A percentile compares a stretch with the other conserved stretches of the same genome.
phyloP scores from a whole-genome alignment of 1,284 basidiomycete genomes.

The Puccinia triticina region DNA sequence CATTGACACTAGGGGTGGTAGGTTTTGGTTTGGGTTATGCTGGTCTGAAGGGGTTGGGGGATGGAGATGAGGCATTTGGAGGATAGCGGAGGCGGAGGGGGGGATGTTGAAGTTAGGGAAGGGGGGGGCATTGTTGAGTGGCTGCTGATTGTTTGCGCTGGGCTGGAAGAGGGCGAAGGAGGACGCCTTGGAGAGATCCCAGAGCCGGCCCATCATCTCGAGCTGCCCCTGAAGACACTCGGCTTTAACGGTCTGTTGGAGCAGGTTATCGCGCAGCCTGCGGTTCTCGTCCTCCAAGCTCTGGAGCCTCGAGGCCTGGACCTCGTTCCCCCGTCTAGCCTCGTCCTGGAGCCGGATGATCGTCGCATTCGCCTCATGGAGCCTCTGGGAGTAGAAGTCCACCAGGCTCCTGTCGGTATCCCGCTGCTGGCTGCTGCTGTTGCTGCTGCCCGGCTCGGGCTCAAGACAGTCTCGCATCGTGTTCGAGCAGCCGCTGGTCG shows the following conservation, averaged over 20 bases:
- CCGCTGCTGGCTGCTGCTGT: not conserved
- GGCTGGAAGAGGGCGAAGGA: conserved; percentile 15
- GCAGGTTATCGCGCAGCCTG: not conserved
- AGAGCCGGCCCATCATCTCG: conserved; percentile 20
- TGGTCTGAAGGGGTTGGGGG: not conserved
- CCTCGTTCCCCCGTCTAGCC: not conserved
- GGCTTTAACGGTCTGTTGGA: conserved; percentile 4
- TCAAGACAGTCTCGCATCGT: not conserved
- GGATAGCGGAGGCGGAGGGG: not conserved
- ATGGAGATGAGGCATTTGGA: not conserved
- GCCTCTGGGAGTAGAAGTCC: not conserved
- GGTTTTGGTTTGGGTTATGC: not conserved
- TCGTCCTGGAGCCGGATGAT: conserved; percentile 21
- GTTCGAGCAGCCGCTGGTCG: not conserved
- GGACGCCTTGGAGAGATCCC: conserved; percentile 23
- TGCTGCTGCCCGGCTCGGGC: not conserved
- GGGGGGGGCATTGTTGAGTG: not conserved
- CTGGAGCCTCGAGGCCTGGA: not conserved
- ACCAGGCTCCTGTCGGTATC: not conserved
- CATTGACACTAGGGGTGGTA: not conserved
- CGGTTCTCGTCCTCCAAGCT: conserved; percentile 11
- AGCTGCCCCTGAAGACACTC: conserved; percentile 7
- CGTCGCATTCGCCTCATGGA: conserved; percentile 9
- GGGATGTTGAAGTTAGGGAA: not conserved
- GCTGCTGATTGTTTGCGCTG: not conserved